Conservation (phyloP, 2,329 filamentous ascomycete species). For the Knoxdaviesia capensis region DNA sequence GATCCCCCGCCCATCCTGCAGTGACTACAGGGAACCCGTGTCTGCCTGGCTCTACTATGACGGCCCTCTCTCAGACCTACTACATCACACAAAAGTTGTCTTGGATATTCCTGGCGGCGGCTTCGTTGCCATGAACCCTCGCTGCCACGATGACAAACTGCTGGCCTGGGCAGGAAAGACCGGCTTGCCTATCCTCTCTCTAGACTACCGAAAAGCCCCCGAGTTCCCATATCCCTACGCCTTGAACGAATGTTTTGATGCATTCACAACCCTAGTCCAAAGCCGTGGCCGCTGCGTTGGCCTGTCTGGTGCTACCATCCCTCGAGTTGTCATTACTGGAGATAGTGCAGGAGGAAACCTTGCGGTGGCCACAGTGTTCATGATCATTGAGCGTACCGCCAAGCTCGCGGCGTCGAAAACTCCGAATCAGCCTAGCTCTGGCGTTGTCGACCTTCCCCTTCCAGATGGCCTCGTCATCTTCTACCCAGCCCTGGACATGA, state of each 20-base stretch:
- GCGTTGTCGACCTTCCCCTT: constrained; percentile 37
- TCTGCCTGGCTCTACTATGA: constrained; percentile 89
- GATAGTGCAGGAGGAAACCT: constrained; percentile 29
- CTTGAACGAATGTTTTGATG: constrained; percentile 29
- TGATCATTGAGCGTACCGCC: constrained; percentile 63
- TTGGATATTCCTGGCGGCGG: constrained; percentile 86
- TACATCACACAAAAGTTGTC: constrained; percentile 57
- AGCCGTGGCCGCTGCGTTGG: constrained; percentile 21
- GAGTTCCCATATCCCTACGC: constrained; percentile 28
- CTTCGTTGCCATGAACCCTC: constrained; percentile 92
- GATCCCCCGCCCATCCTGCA: constrained; percentile 61
- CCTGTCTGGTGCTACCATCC: constrained; percentile 17
- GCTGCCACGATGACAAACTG: constrained; percentile 84
- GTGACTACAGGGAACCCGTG: constrained; percentile 67
- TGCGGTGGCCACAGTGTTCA: constrained; percentile 53
- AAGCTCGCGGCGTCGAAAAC: constrained; percentile 5
- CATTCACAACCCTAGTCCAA: constrained; percentile 17
- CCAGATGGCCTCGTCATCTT: constrained; percentile 70
- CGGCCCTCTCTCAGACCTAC: constrained; percentile 59
- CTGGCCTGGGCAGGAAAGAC: constrained; percentile 81
- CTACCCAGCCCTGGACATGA: constrained; percentile 88
- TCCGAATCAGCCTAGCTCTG: constrained; percentile 14
- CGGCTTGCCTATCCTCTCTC: constrained; percentile 69
- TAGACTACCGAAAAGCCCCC: constrained; percentile 54
- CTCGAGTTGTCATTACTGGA: constrained; percentile 23